Percentiles rank a stretch among this genome's conserved stretches.
Conservation (phyloP, 495 filamentous ascomycete species). For the Glonium stellatum region DNA sequence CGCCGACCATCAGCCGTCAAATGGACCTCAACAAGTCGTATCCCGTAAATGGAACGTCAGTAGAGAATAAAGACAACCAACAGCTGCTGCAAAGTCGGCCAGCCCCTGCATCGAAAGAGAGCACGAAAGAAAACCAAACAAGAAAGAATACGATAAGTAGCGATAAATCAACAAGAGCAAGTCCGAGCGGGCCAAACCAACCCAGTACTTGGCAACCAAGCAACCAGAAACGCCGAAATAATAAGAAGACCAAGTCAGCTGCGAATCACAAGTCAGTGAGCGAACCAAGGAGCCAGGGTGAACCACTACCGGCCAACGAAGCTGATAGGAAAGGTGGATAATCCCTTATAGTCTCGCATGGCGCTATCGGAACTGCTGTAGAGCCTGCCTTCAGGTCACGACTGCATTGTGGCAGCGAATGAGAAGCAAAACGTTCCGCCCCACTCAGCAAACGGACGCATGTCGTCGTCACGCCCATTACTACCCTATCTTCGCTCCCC, state of each 20-base stretch:
- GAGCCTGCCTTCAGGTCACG: neutral
- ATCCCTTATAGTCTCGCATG: neutral
- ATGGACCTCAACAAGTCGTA: slow-evolving; percentile 6
- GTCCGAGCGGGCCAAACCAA: neutral
- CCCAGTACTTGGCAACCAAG: slow-evolving; percentile 30
- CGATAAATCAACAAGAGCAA: slow-evolving; percentile 1
- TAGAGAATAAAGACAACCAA: slow-evolving; percentile 16
- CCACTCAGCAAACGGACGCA: neutral
- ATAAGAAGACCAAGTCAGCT: slow-evolving; percentile 26
- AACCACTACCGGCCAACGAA: slow-evolving; percentile 36
- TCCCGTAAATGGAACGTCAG: slow-evolving; percentile 10
- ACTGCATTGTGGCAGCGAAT: neutral
- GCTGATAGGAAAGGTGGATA: slow-evolving; percentile 41
- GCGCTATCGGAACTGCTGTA: neutral
- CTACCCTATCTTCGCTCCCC: neutral
- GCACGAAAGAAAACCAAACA: neutral
- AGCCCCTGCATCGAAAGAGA: neutral
- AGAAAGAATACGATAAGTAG: neutral
- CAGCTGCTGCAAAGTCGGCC: slow-evolving; percentile 3
- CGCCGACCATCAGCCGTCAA: slow-evolving; percentile 35
- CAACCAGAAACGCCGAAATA: slow-evolving; percentile 26
- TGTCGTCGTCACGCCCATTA: neutral
- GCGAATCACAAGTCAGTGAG: slow-evolving; percentile 11
- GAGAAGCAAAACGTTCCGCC: neutral
- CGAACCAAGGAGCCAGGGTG: slow-evolving; percentile 18